Base-by-base conservation (phyloP, 1,284 basidiomycete genomes). In the Athelia psychrophila region DNA sequence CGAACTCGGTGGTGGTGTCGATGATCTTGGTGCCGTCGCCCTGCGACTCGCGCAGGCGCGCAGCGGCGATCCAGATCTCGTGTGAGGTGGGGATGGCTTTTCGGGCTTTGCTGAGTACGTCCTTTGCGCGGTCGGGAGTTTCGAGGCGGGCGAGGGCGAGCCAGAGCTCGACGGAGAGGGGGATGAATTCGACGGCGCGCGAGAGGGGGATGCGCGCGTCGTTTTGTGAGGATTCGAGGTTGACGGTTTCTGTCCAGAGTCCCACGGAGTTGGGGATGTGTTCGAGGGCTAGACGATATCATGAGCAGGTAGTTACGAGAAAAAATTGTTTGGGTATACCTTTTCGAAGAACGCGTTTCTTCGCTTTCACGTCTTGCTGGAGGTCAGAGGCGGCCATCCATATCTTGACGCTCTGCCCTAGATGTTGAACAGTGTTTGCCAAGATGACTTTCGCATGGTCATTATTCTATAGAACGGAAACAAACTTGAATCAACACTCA, bases 51-150 rank as follows among this genome's bases (percentile, higher is more conserved):
- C 95, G 77, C 5, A 99, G 73, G 24, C 95, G 81, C 30, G 89
- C 93, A 0, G 95, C 96, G 3, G 96, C 95, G 58, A 99, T 97
- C 95, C 96, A 99, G 55, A 99, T 98, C 64, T 99, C 96, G 72
- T 98, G 95, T 33, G 88, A 92, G 0, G 96, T 98, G 0, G 95
- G 96, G 24, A 99, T 87, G 6, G 91, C 88, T 66, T 93, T 93
- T 48, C 95, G 87, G 1, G 96, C 97, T 67, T 93, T 93, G 78
- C 98, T 99, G 56, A 99, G 83, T 0, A 99, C 95, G 16, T 88
- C 85, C 64, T 93, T 93, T 0, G 96, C 97, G 38, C 88, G 86
- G 16, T 92, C 88, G 0, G 94, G 94, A 0, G 86, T 88, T 67
- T 98, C 95, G 6, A 99, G 80, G 8, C 95, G 88, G 0, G 97